Conservation (phyloP, 768 basidiomycete species). For the Leccinum broughii region DNA sequence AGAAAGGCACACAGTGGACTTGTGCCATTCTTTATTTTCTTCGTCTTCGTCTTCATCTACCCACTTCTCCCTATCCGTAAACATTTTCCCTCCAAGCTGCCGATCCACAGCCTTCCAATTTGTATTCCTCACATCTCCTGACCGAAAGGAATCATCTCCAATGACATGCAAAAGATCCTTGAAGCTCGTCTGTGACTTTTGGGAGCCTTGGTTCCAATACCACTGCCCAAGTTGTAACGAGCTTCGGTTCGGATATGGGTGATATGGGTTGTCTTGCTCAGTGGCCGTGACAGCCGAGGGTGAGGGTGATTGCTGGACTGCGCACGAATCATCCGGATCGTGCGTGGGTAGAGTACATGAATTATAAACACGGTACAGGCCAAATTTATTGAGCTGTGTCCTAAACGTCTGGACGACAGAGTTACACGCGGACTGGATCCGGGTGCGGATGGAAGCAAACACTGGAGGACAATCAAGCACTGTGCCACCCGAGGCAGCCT, state of each 20-base stretch:
- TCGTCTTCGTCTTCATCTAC: not conserved
- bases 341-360: no score
- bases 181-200: not conserved
- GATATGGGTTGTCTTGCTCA: not conserved
- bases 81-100: not conserved
- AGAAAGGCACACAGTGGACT: not conserved
- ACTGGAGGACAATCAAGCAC: no score
- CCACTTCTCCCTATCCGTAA: not conserved
- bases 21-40: not conserved
- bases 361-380: no score
- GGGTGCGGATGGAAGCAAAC: no score
- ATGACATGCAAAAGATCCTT: not conserved
- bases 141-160: not conserved
- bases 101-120: not conserved
- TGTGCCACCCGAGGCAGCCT: no score
- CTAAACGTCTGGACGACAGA: not conserved
- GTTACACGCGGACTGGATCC: not conserved
- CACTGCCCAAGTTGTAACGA: not conserved
- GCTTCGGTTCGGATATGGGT: not conserved
- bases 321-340: no score
- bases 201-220: not conserved
- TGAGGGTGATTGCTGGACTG: not conserved
- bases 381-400: no score
- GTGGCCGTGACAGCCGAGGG: not conserved
- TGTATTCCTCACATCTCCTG: not conserved